Conservation (phyloP, 257 asterid genomes). For the Fraxinus anomala region DNA sequence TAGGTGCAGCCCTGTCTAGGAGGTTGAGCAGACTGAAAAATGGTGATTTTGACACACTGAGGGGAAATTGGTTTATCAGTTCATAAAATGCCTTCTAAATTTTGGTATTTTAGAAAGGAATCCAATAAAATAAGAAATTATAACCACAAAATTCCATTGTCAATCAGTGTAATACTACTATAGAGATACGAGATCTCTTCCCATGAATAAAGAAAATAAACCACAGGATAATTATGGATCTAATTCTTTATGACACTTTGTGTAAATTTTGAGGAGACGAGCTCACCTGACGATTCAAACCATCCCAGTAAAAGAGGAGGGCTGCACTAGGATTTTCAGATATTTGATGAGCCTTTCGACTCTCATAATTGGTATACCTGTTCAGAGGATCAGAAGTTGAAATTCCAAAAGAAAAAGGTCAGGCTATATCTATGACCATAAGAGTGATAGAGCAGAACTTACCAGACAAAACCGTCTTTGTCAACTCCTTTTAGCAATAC, state of each 20-base stretch:
- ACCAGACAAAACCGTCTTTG: constrained; percentile 76
- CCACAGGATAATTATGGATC: constrained; percentile 4
- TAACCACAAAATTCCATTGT: constrained; percentile 21
- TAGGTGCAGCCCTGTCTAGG: constrained; percentile 16
- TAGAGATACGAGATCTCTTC: constrained; percentile 11
- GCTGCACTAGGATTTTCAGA: constrained; percentile 78
- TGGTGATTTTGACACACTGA: neutral
- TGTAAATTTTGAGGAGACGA: constrained; percentile 16
- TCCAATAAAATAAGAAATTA: neutral
- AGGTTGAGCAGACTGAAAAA: constrained; percentile 1
- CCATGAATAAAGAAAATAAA: constrained; percentile 14
- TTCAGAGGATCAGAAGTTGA: constrained; percentile 29
- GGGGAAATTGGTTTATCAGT: neutral
- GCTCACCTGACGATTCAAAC: constrained; percentile 72
- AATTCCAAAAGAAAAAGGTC: constrained; percentile 18
- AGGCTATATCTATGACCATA: constrained; percentile 19
- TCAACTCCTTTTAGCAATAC: constrained; percentile 70
- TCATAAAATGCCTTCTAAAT: constrained; percentile 1
- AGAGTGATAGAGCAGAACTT: constrained; percentile 33
- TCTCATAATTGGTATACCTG: constrained; percentile 78
- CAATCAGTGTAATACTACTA: constrained; percentile 6
- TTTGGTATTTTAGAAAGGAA: neutral
- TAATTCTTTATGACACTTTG: constrained; percentile 14
- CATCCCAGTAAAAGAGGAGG: constrained; percentile 71
- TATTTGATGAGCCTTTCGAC: constrained; percentile 68